Conservation (phyloP, 805 yeast species). For the Pichia nanzhaoensis region DNA sequence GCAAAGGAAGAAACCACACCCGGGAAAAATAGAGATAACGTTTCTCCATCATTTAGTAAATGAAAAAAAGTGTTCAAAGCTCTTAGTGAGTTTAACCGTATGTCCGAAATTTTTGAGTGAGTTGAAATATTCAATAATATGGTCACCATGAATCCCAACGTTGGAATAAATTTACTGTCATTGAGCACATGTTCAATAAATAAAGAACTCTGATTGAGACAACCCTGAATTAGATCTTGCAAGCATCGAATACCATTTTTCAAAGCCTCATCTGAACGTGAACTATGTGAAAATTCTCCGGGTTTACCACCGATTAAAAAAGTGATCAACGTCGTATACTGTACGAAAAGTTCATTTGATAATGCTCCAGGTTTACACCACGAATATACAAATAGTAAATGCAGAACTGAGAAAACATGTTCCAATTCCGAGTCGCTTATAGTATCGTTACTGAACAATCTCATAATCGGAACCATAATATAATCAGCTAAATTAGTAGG, state of each 20-base stretch:
- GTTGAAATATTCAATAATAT: slow-evolving; percentile 34
- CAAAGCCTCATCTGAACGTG: slow-evolving; percentile 33
- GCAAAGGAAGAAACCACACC: slow-evolving; percentile 43
- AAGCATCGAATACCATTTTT: slow-evolving; percentile 32
- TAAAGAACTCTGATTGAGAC: slow-evolving; percentile 25
- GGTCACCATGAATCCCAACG: slow-evolving; percentile 42
- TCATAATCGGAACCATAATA: slow-evolving; percentile 53
- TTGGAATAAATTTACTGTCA: slow-evolving; percentile 33
- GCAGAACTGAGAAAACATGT: slow-evolving; percentile 37
- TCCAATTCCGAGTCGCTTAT: slow-evolving; percentile 43
- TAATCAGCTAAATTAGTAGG: slow-evolving; percentile 49
- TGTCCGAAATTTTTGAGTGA: slow-evolving; percentile 21
- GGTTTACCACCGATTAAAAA: slow-evolving; percentile 43
- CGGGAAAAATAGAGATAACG: slow-evolving; percentile 42
- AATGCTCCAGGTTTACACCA: slow-evolving; percentile 39
- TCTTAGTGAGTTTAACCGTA: slow-evolving; percentile 30
- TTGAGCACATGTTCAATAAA: slow-evolving; percentile 24
- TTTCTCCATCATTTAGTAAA: slow-evolving; percentile 39
- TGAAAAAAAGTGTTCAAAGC: slow-evolving; percentile 32
- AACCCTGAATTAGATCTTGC: slow-evolving; percentile 26
- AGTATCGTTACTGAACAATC: slow-evolving; percentile 41
- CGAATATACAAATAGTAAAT: slow-evolving; percentile 37
- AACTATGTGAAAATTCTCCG: slow-evolving; percentile 22
- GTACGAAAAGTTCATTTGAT: slow-evolving; percentile 34
- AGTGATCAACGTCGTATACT: slow-evolving; percentile 41